Conservation (phyloP, 1,139 yeast species). For the Yamadazyma kanchanaburiensis region DNA sequence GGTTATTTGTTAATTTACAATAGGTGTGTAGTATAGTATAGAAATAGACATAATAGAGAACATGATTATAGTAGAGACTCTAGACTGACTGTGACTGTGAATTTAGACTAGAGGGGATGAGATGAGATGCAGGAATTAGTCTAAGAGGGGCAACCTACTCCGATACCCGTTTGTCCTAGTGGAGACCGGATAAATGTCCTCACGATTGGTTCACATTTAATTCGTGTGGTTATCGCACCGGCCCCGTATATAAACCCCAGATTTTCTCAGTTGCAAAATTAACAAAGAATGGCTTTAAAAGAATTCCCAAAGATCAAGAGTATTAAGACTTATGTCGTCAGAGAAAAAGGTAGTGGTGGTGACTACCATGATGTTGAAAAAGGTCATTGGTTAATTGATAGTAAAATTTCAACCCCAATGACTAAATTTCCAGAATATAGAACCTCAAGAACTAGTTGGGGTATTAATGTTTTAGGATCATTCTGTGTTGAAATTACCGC, state of each 20-base stretch:
- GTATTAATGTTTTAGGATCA: slow-evolving; percentile 49
- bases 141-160: background rate
- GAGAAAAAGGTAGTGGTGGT: slow-evolving; percentile 46
- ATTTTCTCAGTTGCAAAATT: too few species aligned
- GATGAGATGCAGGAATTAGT: background rate
- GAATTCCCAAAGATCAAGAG: slow-evolving; percentile 40
- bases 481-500: slow-evolving; percentile 48
- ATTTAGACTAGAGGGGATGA: background rate
- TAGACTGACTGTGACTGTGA: too few species aligned
- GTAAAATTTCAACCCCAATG: slow-evolving; percentile 46
- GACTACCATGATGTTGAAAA: slow-evolving; percentile 46
- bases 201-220: too few species aligned
- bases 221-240: too few species aligned
- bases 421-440: slow-evolving; percentile 42
- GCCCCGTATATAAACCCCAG: too few species aligned
- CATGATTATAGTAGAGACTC: background rate
- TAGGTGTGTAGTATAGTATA: slow-evolving; percentile 10
- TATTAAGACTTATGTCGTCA: slow-evolving; percentile 37
- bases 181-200: too few species aligned
- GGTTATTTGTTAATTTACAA: slow-evolving; percentile 41
- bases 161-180: background rate
- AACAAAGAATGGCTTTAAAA: slow-evolving; percentile 9
- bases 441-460: slow-evolving; percentile 43
- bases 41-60: background rate
- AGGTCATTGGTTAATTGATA: slow-evolving; percentile 49